Conservation (phyloP, 2,329 filamentous ascomycete species). For the Drechslera avenae region DNA sequence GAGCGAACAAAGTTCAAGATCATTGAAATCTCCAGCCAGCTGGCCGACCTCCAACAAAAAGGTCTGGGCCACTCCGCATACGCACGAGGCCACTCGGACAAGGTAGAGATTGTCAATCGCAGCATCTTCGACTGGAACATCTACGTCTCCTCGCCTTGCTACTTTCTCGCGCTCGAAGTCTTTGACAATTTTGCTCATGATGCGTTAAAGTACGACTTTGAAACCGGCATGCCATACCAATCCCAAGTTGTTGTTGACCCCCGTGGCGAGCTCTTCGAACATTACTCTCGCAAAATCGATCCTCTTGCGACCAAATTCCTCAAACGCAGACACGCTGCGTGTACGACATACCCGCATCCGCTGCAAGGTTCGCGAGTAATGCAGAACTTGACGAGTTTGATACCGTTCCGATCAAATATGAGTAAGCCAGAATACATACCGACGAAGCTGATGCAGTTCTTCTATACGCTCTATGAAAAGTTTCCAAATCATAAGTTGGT, state of each 20-base stretch:
- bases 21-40: conserved; percentile 87
- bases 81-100: conserved; percentile 75
- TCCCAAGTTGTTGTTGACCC: conserved; percentile 85
- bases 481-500: conserved; percentile 91
- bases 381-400: conserved; percentile 64
- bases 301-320: conserved; percentile 83
- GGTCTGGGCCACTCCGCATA: conserved; percentile 71
- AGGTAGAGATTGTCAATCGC: conserved; percentile 92
- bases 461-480: conserved; percentile 83
- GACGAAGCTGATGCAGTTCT: conserved; percentile 94
- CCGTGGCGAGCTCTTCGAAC: conserved; percentile 91
- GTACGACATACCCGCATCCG: conserved; percentile 64
- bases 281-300: conserved; percentile 81
- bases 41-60: conserved; percentile 77
- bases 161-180: conserved; percentile 96
- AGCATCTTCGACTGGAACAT: conserved; percentile 94
- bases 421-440: conserved; percentile 91
- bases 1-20: conserved; percentile 91
- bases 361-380: conserved; percentile 61
- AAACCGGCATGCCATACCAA: conserved; percentile 82
- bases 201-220: conserved; percentile 84
- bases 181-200: conserved; percentile 99
- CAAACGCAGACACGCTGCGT: conserved; percentile 78
- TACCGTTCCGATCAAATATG: conserved; percentile 77
- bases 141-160: conserved; percentile 90